Evolutionary conservation across 208 protist species (phyloP).

Genomic region (Zelonia costaricensis): DNA sequence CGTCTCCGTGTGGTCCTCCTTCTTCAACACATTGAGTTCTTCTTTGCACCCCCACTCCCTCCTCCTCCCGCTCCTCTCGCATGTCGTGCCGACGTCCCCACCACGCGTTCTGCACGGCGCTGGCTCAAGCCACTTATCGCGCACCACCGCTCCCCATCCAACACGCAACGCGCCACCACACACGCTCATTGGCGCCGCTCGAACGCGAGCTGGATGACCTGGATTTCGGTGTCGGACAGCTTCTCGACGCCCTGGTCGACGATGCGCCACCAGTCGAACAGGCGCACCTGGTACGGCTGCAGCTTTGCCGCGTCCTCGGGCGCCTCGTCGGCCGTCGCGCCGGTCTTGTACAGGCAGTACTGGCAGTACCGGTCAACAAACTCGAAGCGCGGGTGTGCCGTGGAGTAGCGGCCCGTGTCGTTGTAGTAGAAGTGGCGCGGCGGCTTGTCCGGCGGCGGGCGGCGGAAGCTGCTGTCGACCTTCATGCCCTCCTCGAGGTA

Average conservation of each 20-base stretch:
- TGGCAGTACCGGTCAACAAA: conserved; percentile 85
- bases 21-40: background rate
- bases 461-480: conserved; percentile 51
- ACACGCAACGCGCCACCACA: background rate
- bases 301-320: conserved; percentile 18
- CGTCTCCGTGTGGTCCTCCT: background rate
- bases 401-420: conserved; percentile 58
- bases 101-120: no score
- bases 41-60: background rate
- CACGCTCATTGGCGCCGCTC: conserved; percentile 7
- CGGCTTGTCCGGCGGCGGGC: conserved; percentile 34
- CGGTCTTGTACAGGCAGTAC: conserved; percentile 82
- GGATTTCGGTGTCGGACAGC: conserved; percentile 84
- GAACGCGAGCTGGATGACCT: conserved; percentile 72
- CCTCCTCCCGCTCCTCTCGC: no score
- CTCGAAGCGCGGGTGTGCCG: conserved; percentile 67
- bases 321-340: conserved; percentile 48
- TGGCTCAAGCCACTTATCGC: background rate
- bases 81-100: no score
- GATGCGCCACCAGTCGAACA: conserved; percentile 76
- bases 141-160: background rate
- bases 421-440: conserved; percentile 72
- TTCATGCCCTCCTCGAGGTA: conserved; percentile 40
- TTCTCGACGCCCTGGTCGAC: conserved; percentile 37
- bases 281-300: conserved; percentile 38